Conservation (phyloP, 805 yeast genomes). For the Candida stauntonica region DNA sequence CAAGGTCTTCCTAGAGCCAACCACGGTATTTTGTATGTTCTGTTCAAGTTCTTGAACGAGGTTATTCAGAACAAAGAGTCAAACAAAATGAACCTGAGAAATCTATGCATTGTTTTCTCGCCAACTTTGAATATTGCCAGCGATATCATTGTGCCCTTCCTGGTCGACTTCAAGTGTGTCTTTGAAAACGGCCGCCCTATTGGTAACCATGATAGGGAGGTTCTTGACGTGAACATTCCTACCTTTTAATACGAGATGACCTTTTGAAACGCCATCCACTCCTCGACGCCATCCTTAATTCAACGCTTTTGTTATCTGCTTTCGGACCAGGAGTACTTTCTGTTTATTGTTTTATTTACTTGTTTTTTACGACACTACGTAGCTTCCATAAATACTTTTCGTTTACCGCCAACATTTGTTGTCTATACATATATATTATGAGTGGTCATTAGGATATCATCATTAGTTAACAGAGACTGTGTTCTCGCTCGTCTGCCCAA, state of each 20-base stretch:
- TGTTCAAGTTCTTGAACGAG: slow-evolving; percentile 64
- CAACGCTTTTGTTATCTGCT: too few relatives aligned
- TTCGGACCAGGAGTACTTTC: too few relatives aligned
- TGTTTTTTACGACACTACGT: too few relatives aligned
- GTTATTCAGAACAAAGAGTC: slow-evolving; percentile 55
- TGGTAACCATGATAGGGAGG: slow-evolving; percentile 39
- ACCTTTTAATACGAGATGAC: too few relatives aligned
- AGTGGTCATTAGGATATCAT: background rate
- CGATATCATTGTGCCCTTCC: slow-evolving; percentile 52
- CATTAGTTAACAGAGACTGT: background rate
- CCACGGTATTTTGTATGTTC: slow-evolving; percentile 52
- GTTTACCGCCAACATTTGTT: too few relatives aligned
- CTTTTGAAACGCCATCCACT: too few relatives aligned
- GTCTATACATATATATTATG: too few relatives aligned
- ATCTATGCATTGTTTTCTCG: slow-evolving; percentile 75
- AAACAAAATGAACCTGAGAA: slow-evolving; percentile 83
- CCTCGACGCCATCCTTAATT: too few relatives aligned
- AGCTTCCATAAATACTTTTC: too few relatives aligned
- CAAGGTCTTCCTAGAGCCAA: slow-evolving; percentile 47
- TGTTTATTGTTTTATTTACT: too few relatives aligned
- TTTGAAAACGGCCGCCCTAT: slow-evolving; percentile 50
- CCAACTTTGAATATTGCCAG: slow-evolving; percentile 72
- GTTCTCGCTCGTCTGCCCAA: background rate
- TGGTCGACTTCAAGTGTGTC: slow-evolving; percentile 58
- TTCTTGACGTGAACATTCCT: slow-evolving; percentile 51